Conservation (phyloP, 2,329 filamentous ascomycete species). For the Trichoderma sp. region DNA sequence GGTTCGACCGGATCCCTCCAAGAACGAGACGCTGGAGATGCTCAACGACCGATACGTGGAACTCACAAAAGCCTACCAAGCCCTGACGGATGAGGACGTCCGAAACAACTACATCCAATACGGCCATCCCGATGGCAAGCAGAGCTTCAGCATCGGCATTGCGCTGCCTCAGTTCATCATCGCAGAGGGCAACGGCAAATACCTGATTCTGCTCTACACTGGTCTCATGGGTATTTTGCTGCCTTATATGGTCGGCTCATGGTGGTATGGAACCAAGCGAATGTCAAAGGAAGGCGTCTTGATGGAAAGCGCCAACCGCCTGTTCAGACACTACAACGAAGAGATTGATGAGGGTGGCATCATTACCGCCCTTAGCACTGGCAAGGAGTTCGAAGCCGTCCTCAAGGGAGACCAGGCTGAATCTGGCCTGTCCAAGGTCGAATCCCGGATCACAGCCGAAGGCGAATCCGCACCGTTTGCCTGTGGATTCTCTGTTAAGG, state of each 20-base stretch:
- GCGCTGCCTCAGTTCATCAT: conserved; percentile 91
- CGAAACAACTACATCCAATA: conserved; percentile 96
- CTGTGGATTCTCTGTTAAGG: conserved; percentile 64
- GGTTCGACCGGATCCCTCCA: conserved; percentile 72
- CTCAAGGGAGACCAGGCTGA: conserved; percentile 78
- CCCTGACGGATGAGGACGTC: conserved; percentile 93
- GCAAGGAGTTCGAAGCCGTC: conserved; percentile 77
- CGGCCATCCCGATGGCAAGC: conserved; percentile 95
- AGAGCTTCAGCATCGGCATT: conserved; percentile 96
- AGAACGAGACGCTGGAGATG: conserved; percentile 83
- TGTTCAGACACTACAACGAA: conserved; percentile 92
- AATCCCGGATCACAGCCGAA: conserved; percentile 71
- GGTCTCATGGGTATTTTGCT: conserved; percentile 82
- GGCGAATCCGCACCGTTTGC: conserved; percentile 51
- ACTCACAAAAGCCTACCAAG: conserved; percentile 96
- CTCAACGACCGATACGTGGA: conserved; percentile 91
- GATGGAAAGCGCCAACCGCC: conserved; percentile 87
- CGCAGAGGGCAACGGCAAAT: conserved; percentile 91
- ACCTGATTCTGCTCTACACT: conserved; percentile 87
- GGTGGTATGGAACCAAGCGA: conserved; percentile 97
- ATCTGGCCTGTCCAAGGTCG: conserved; percentile 75
- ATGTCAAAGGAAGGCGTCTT: conserved; percentile 91
- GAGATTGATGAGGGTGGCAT: conserved; percentile 77
- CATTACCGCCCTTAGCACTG: conserved; percentile 75
- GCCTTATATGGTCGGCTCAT: conserved; percentile 89